These are phyloP conservation scores for Xylariomycetidae sp. DNA, from an alignment of 2,329 filamentous ascomycete genomes.

Conservation along the genomic window DNA sequence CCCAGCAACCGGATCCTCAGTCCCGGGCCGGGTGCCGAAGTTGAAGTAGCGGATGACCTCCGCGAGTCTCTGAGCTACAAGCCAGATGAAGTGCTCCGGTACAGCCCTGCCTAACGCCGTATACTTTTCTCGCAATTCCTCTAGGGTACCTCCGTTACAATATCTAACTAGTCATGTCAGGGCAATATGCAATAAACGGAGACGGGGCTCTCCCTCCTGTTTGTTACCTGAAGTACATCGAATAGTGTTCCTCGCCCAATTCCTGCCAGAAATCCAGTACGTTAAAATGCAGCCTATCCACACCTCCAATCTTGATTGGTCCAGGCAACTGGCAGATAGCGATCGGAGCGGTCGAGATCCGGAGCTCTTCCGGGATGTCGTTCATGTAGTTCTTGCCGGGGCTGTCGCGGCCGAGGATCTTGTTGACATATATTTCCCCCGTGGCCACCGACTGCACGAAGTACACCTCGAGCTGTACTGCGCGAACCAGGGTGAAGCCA, in stretches of 20 bases:
- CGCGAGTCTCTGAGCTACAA: conserved; percentile 4
- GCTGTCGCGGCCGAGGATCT: not conserved
- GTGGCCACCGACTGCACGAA: not conserved
- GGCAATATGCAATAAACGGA: too few relatives aligned
- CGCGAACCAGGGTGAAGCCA: too few relatives aligned
- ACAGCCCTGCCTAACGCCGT: not conserved
- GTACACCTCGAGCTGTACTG: too few relatives aligned
- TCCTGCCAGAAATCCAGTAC: conserved; percentile 1
- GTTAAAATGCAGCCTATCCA: conserved; percentile 2
- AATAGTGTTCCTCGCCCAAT: not conserved
- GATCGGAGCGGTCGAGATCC: conserved; percentile 2
- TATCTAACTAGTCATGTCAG: conserved; percentile 1
- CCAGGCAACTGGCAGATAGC: not conserved
- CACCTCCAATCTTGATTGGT: not conserved
- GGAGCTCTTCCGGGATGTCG: conserved; percentile 1
- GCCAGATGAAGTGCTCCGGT: conserved; percentile 9
- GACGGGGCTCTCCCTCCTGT: too few relatives aligned
- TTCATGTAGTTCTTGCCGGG: rapidly evolving
- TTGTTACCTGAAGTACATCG: conserved; percentile 4
- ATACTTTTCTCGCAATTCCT: not conserved
- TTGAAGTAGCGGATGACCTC: conserved; percentile 5
- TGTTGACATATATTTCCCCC: conserved; percentile 2
- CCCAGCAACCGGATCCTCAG: not conserved
- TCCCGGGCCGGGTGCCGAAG: conserved; percentile 1
- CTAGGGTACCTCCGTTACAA: conserved; percentile 4